Conservation (phyloP, 1,284 basidiomycete genomes). For the Moesziomyces globuligerus region DNA sequence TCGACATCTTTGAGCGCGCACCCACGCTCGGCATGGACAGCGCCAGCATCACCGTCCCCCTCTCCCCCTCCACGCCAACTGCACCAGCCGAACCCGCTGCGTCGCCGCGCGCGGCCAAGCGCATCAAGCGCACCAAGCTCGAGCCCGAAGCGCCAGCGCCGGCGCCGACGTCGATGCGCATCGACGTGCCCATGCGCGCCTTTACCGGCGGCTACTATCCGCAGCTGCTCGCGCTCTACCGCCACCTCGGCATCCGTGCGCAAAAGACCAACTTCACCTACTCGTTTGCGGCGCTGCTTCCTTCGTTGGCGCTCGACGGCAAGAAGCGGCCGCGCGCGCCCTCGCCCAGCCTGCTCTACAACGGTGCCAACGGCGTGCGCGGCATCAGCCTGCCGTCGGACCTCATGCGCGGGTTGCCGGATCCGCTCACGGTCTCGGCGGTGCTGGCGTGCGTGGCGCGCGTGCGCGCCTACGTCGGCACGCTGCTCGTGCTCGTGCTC, state of each 20-base stretch:
- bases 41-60: conserved; percentile 56
- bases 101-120: conserved; percentile 12
- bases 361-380: conserved; percentile 48
- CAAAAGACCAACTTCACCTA: conserved; percentile 57
- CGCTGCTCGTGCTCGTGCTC: conserved; percentile 34
- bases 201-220: conserved; percentile 66
- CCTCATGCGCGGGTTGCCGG: conserved; percentile 1
- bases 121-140: conserved; percentile 10
- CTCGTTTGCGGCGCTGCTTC: conserved; percentile 39
- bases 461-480: conserved; percentile 16
- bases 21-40: conserved; percentile 60
- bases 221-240: conserved; percentile 55
- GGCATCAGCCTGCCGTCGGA: conserved; percentile 46
- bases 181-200: conserved; percentile 65
- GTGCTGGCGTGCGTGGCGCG: conserved; percentile 5
- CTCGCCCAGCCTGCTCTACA: conserved; percentile 50
- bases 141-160: not conserved
- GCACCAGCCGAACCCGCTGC: not conserved
- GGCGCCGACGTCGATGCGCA: conserved; percentile 19
- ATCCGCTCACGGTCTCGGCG: conserved; percentile 8
- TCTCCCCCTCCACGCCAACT: conserved; percentile 3
- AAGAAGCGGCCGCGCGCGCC: conserved; percentile 1
- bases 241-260: conserved; percentile 43
- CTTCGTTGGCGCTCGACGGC: too few relatives aligned
- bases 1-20: conserved; percentile 61